Evolutionary conservation across 768 basidiomycete species (phyloP), one percentile per base, ranked within the genome.

Genomic region (Suillus cothurnatus): DNA sequence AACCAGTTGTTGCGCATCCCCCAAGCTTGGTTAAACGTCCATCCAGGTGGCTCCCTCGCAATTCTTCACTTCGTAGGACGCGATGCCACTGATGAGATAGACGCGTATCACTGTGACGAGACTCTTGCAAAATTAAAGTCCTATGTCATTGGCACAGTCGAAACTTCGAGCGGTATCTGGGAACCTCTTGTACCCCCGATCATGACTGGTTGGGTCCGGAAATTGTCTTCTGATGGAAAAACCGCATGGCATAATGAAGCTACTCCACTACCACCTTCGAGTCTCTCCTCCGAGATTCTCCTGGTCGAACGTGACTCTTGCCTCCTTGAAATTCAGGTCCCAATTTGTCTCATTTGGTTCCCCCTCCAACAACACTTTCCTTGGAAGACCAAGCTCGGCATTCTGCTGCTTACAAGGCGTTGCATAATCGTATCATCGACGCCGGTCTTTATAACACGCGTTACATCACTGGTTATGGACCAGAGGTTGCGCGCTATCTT

Each of bases 51-150:
- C 45, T 76, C 86, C 5, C 89, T 98, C 58, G 85, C 95, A 17
- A 86, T 99, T 64, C 87, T 97, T 31, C 97, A 99, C 78, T 98
- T 95, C 71, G 88, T 98, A 49, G 97, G 97, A 4, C 85, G 97
- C 63, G 96, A 99, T 74, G 96, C 97, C 0, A 86, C 93, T 0
- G 92, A 97, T 79, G 97, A 99, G 76, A 92, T 99, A 39, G 86
- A 93, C 67, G 97, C 95, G 26, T 98, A 92, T 79, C 97, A 99
- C 74, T 81, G 82, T 8, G 83, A 86, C 43, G 62, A 69, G 55
- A 74, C 76, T 23, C 50, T 73, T 56, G 68, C 63, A n/a, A 71
- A 67, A 72, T 76, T 77, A 23, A 76, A 65, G 32, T 69, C 67
- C 21, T 97, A 89, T 73, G 84, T 86, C 61, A 80, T 95, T 28